phyloP scores from a whole-genome alignment of 805 yeast species.

The Saturnispora sekii region DNA sequence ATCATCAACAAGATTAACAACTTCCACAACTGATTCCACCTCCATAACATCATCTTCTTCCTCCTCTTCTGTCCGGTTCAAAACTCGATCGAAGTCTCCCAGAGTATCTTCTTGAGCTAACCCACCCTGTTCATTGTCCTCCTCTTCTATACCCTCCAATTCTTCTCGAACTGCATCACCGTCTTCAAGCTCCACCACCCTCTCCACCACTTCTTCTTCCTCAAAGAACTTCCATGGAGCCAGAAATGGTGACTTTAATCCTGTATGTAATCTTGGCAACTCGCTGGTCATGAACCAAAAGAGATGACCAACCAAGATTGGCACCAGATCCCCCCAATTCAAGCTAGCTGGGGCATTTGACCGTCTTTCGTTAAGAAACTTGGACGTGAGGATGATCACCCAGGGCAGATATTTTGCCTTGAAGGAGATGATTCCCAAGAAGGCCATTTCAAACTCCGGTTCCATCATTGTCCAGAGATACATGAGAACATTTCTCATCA shows the following conservation, averaged over 20 bases:
- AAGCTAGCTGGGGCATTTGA: not conserved
- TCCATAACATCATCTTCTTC: too few species aligned
- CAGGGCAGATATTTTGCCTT: slow-evolving; percentile 31
- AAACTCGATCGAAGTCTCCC: too few species aligned
- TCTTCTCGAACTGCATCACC: not conserved
- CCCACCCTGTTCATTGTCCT: not conserved
- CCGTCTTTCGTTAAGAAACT: slow-evolving; percentile 3
- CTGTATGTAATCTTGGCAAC: slow-evolving; percentile 29
- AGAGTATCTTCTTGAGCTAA: too few species aligned
- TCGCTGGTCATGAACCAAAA: slow-evolving; percentile 32
- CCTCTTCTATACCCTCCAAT: not conserved
- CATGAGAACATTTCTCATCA: slow-evolving; percentile 29
- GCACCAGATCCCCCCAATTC: slow-evolving; percentile 22
- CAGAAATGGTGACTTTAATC: slow-evolving; percentile 26
- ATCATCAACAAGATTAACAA: too few species aligned
- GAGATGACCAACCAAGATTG: slow-evolving; percentile 35
- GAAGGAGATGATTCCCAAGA: slow-evolving; percentile 29
- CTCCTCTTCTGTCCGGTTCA: too few species aligned
- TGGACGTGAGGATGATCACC: slow-evolving; percentile 22
- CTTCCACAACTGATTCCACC: too few species aligned
- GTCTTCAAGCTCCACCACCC: not conserved
- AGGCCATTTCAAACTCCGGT: slow-evolving; percentile 30
- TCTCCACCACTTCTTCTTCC: not conserved
- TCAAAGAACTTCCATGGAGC: slow-evolving; percentile 27
- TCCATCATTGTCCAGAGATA: slow-evolving; percentile 40